phyloP scores from a whole-genome alignment of 2,329 filamentous ascomycete genomes.

The Botrytis byssoidea region DNA sequence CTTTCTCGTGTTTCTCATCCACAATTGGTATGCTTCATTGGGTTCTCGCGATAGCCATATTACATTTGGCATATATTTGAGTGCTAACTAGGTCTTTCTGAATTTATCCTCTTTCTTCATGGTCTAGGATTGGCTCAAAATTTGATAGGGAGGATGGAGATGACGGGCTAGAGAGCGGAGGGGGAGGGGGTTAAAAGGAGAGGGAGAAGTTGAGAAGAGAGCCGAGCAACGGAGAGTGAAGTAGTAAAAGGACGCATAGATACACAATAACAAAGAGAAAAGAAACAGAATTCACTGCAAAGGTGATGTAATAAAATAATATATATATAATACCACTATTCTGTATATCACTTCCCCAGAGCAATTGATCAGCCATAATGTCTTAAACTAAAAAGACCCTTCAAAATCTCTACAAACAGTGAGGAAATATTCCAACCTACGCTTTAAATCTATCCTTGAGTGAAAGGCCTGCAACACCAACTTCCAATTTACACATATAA shows the following conservation, averaged over 20 bases:
- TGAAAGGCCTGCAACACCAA: background rate
- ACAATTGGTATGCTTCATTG: background rate
- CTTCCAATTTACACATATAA: background rate
- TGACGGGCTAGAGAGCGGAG: background rate
- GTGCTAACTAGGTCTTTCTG: background rate
- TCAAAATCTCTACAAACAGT: background rate
- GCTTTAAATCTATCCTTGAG: background rate
- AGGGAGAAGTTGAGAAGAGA: background rate
- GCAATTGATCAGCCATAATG: background rate
- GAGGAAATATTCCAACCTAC: background rate
- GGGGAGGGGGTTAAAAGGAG: background rate
- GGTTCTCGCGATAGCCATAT: background rate
- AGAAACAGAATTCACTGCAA: background rate
- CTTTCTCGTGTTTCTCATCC: background rate
- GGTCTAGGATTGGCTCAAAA: background rate
- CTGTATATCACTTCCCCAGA: background rate
- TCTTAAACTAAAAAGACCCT: background rate
- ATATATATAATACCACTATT: background rate
- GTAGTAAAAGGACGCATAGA: background rate
- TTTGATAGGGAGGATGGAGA: background rate
- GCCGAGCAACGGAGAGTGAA: background rate
- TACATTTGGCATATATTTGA: background rate
- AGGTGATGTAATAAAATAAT: background rate
- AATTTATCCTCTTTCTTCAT: background rate
- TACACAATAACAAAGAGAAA: background rate